phyloP scores from a whole-genome alignment of 164 flowering plant species.

The Brasenia schreberi region DNA sequence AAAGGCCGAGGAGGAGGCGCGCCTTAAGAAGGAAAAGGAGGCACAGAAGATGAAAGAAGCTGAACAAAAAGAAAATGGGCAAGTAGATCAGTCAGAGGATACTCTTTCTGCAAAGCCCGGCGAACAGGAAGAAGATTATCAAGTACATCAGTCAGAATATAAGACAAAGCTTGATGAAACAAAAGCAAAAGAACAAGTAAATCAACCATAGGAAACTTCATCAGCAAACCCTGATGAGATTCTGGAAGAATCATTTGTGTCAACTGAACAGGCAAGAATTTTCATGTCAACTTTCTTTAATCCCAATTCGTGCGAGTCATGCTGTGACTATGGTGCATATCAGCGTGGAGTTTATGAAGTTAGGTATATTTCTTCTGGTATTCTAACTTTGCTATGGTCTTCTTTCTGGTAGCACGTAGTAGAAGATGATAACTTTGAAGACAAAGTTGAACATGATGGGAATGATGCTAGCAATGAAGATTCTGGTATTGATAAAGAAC shows the following conservation, averaged over 20 bases:
- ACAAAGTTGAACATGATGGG: neutral
- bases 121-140: too few species aligned
- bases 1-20: conserved; percentile 86
- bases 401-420: neutral
- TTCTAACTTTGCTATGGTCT: too few species aligned
- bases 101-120: too few species aligned
- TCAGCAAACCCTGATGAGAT: neutral
- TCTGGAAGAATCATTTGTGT: conserved; percentile 17
- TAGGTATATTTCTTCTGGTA: too few species aligned
- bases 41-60: conserved; percentile 50
- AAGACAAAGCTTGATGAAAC: neutral
- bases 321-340: too few species aligned
- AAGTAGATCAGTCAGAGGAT: neutral
- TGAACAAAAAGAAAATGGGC: conserved; percentile 12
- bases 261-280: conserved; percentile 31
- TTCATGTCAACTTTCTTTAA: neutral
- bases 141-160: too few species aligned
- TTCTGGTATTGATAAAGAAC: neutral
- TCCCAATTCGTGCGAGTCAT: too few species aligned
- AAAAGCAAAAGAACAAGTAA: neutral
- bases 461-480: neutral
- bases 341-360: too few species aligned
- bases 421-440: neutral
- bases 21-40: conserved; percentile 69
- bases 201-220: neutral